Percentiles rank a stretch among this genome's conserved stretches.
Evolutionary conservation across 23 red algal genomes (phyloP).

Genomic region (Gracilaria vermiculophylla): DNA sequence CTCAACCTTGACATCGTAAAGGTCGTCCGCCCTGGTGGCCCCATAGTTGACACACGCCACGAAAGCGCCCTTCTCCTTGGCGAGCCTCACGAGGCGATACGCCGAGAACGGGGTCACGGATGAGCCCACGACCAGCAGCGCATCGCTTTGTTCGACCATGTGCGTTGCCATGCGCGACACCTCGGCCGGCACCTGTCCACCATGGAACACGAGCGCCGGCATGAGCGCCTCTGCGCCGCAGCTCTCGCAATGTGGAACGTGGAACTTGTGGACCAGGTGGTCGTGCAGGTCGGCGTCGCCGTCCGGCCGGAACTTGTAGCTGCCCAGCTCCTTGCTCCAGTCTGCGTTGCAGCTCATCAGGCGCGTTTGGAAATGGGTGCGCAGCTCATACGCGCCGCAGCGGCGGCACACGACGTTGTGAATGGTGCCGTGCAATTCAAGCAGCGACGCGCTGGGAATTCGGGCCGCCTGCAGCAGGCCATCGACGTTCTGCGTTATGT

Average conservation of each 20-base stretch:
- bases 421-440: conserved; percentile 83
- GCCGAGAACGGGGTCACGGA: conserved; percentile 64
- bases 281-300: conserved; percentile 67
- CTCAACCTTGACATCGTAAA: conserved; percentile 65
- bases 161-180: conserved; percentile 25
- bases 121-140: conserved; percentile 67
- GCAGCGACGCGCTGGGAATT: conserved; percentile 1
- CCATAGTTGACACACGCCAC: conserved; percentile 76
- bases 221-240: conserved; percentile 56
- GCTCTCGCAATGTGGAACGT: conserved; percentile 44
- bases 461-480: conserved; percentile 54
- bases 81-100: conserved; percentile 59
- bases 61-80: conserved; percentile 13
- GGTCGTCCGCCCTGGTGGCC: conserved; percentile 64
- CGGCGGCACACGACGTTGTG: conserved; percentile 55
- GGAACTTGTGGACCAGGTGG: conserved; percentile 48
- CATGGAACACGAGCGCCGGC: conserved; percentile 82
- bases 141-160: conserved; percentile 34
- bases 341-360: conserved; percentile 36
- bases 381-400: conserved; percentile 49
- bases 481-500: conserved; percentile 86
- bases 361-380: conserved; percentile 50
- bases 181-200: conserved; percentile 50
- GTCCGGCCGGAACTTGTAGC: conserved; percentile 59
- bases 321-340: conserved; percentile 54